Evolutionary conservation across 164 flowering plant species (phyloP), one percentile per base, ranked within the genome.

Genomic region (Nelumbo lutea): DNA sequence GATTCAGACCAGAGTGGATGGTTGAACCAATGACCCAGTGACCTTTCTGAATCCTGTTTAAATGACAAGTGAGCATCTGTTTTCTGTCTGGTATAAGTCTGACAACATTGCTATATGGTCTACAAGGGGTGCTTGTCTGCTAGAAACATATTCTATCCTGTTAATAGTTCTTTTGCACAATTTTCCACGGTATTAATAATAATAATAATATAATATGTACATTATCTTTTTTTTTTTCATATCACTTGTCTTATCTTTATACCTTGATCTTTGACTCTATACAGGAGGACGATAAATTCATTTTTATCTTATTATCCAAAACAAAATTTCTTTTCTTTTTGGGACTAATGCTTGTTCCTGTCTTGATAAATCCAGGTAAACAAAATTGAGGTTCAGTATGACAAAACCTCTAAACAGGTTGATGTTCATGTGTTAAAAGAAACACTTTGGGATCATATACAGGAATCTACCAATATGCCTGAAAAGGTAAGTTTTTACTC

Each of bases 391-490:
- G 97, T 94, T 10, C 80, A 85, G 72, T 94, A 89, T 76, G 98
- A 94, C 77, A 91, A 85, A 79, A 79, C 87, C 48, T 87, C 98
- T 4, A 95, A 92, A 70, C 97, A 92, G 83, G 97, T 95, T 70
- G 97, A 95, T 66, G 98, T 95, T 67, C 98, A 95, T 68, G 86
- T 78, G 42, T 78, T 95, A 64, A 95, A 95, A 75, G 89, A 81
- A 76, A 89, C 91, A 46, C 87, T 95, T 47, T 92, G 98, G 98
- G 79, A 71, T 61, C 82, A 83, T 60, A 69, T 91, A 46, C 87
- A 81, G 73, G 83, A 80, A 15, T 76, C 85, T 64, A 65, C 74
- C 63, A 65, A 70, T 73, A 42, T 44, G 41, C 44, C 73, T 62
- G 68, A 67, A 66, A 69, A 46, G 84, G 91, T 90, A 72, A 67